Evolutionary conservation across 208 protist genomes (phyloP), one percentile per base, ranked within the genome.

Genomic region (Trypanosomatidae sp.): DNA sequence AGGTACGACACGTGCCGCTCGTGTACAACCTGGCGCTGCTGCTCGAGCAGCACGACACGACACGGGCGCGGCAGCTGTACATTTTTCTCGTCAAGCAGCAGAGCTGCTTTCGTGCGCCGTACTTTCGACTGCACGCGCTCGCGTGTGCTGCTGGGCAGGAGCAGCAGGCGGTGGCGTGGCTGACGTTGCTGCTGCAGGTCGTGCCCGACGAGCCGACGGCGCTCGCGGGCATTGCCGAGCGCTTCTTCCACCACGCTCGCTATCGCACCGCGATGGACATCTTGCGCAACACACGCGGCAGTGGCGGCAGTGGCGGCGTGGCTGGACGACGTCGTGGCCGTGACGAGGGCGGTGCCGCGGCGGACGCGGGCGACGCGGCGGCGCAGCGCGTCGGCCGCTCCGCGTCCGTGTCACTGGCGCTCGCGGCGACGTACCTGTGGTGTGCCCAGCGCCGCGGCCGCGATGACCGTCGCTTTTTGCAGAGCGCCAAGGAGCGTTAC

Each of bases 1-100:
- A 53, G 30, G 61, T 74, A 2, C 35, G 33, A 32, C 61, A 86
- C 48, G 63, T 92, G 22, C 83, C 83, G 21, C 44, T 92, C 16
- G 46, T 92, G 18, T 92, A 72, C 64, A 92, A 92, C 50, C 41
- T 87, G 22, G 83, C 72, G 8, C 50, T 84, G 11, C 64, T 85
- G n/a, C 47, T 61, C 7, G 78, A 92, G 57, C 26, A 52, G 56
- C 20, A 16, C 4, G 78, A 85, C 28, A n/a, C 37, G 23, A 40
- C 41, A 11, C 44, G 68, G 18, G 64, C 83, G 19, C 47, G 66
- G 24, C 54, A 78, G 51, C 63, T 88, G 6, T 88, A 92, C 56
- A 61, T 74, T 25, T 76, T 72, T 52, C 71, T 92, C 15, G 71
- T 92, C n/a, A 84, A 87, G 48, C 64, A 74, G 23, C 71, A 81